Evolutionary conservation across 2,329 filamentous ascomycete species (phyloP).

Genomic region (Arachnopeziza araneosa): DNA sequence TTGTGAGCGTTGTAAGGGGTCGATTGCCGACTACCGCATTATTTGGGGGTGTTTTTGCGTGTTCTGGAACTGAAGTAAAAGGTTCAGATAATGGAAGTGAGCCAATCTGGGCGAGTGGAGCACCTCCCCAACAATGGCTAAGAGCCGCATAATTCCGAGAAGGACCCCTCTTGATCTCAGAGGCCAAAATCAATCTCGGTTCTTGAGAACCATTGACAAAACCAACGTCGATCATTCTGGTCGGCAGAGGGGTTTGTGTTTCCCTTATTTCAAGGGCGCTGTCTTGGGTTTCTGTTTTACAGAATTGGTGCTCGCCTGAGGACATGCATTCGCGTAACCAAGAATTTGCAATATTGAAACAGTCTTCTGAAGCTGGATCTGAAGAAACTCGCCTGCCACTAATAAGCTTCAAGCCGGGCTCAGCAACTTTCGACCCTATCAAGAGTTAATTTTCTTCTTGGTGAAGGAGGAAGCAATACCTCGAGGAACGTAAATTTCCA

Average conservation of each 20-base stretch:
- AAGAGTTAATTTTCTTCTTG: background rate
- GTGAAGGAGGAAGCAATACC: background rate
- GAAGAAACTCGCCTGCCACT: background rate
- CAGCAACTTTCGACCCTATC: background rate
- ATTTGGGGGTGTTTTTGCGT: background rate
- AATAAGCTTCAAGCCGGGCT: background rate
- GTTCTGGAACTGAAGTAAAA: background rate
- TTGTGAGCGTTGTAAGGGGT: background rate
- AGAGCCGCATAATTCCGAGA: background rate
- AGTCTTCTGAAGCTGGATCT: background rate
- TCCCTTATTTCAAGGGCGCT: background rate
- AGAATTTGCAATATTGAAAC: background rate
- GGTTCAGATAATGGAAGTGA: background rate
- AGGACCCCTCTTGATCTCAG: background rate
- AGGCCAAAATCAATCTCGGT: background rate
- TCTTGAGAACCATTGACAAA: slow-evolving; percentile 2
- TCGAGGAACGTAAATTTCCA: slow-evolving; percentile 1
- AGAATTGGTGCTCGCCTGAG: background rate
- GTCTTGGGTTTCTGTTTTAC: background rate
- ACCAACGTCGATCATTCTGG: slow-evolving; percentile 1
- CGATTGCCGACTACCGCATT: background rate
- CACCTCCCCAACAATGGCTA: slow-evolving; percentile 4
- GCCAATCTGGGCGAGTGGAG: background rate
- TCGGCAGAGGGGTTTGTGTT: background rate
- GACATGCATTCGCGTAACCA: background rate